phyloP scores from a whole-genome alignment of 1,139 yeast species.

The Suhomyces panamericanus region DNA sequence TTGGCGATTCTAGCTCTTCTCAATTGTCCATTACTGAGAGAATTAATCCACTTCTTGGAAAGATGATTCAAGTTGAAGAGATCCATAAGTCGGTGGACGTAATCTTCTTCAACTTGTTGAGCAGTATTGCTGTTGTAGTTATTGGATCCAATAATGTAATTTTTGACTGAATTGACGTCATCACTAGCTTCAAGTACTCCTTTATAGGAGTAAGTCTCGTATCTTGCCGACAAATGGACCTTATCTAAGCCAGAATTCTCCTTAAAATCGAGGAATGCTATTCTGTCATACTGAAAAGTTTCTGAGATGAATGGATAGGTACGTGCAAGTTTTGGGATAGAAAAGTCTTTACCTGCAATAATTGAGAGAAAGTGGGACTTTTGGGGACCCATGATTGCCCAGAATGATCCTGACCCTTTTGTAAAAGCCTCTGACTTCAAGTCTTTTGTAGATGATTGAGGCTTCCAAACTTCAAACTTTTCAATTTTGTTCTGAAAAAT shows the following conservation, averaged over 20 bases:
- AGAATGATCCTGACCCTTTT: constrained; percentile 21
- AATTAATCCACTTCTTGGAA: constrained; percentile 74
- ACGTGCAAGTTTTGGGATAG: constrained; percentile 56
- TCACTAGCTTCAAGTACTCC: constrained; percentile 59
- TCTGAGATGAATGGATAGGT: constrained; percentile 52
- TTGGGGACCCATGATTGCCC: constrained; percentile 39
- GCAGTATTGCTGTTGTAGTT: constrained; percentile 41
- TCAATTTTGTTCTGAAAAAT: constrained; percentile 29
- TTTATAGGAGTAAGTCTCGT: constrained; percentile 68
- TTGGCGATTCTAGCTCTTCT: constrained; percentile 86
- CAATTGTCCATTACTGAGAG: constrained; percentile 90
- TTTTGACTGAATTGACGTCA: constrained; percentile 70
- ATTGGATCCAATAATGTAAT: constrained; percentile 53
- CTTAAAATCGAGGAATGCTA: constrained; percentile 60
- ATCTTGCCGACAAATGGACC: constrained; percentile 84
- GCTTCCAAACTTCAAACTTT: constrained; percentile 24
- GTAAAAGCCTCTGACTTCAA: background rate
- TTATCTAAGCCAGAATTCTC: constrained; percentile 58
- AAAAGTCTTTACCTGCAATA: constrained; percentile 41
- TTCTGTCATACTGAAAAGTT: constrained; percentile 23
- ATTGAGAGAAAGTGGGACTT: constrained; percentile 37
- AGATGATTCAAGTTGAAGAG: constrained; percentile 57
- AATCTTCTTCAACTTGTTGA: constrained; percentile 20
- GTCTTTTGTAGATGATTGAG: background rate
- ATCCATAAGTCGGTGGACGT: constrained; percentile 46